Conservation (phyloP, 306 rosid species). For the Prunus mongolica region DNA sequence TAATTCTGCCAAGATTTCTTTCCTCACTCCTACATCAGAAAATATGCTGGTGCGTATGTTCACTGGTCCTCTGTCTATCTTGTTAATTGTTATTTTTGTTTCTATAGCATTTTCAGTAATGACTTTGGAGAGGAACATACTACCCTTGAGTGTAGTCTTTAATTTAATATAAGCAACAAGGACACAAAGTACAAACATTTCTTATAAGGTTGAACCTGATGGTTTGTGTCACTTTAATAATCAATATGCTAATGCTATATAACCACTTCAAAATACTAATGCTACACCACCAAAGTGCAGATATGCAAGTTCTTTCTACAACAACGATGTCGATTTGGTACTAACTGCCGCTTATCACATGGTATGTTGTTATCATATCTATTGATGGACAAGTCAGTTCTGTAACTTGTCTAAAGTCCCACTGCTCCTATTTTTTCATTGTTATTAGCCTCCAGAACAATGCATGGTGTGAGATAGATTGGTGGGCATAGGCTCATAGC, state of each 20-base stretch:
- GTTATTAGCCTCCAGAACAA: constrained; percentile 5
- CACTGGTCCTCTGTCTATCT: not conserved
- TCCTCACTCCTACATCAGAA: constrained; percentile 86
- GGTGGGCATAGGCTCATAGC: not conserved
- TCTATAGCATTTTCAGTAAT: not conserved
- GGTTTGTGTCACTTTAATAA: not conserved
- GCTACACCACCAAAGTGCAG: constrained; percentile 75
- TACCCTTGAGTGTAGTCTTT: not conserved
- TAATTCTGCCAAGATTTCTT: constrained; percentile 60
- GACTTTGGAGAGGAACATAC: not conserved
- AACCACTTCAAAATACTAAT: constrained; percentile 53
- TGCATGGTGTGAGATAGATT: constrained; percentile 21
- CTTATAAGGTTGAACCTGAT: not conserved
- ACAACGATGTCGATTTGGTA: constrained; percentile 90
- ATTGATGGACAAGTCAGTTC: constrained; percentile 23
- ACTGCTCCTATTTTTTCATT: constrained; percentile 7
- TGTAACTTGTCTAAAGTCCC: constrained; percentile 12
- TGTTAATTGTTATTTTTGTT: not conserved
- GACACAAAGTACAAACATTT: not conserved
- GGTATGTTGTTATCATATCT: constrained; percentile 58
- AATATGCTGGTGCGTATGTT: constrained; percentile 68
- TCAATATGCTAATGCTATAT: constrained; percentile 11
- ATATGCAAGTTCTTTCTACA: constrained; percentile 95
- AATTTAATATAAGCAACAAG: not conserved
- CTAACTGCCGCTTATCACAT: constrained; percentile 90